Percentiles rank a stretch among this genome's conserved stretches.
These are phyloP conservation scores for Xylariaceae sp. DNA, from an alignment of 2,329 filamentous ascomycete genomes.

Conservation along the genomic window DNA sequence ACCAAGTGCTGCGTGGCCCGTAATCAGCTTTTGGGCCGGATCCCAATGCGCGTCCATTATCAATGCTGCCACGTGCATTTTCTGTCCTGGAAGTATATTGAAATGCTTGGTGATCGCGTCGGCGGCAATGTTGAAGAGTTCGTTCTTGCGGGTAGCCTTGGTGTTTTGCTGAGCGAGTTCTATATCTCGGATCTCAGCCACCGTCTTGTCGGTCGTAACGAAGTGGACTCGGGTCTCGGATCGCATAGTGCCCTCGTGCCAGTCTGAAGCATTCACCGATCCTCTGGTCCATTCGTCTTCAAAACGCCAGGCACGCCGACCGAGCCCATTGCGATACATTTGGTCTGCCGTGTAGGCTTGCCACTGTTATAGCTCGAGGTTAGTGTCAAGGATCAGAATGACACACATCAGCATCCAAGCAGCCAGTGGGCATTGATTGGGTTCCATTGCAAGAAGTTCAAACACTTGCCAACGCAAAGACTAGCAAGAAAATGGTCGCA, in stretches of 20 bases:
- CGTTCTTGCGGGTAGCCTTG: slow-evolving; percentile 64
- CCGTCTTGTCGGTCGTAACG: slow-evolving; percentile 76
- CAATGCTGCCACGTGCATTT: slow-evolving; percentile 82
- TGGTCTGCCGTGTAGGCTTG: slow-evolving; percentile 96
- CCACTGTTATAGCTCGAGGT: slow-evolving; percentile 56
- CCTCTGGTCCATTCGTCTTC: slow-evolving; percentile 94
- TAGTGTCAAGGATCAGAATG: no score
- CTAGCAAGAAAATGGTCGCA: no score
- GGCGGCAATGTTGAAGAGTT: slow-evolving; percentile 71
- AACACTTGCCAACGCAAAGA: no score
- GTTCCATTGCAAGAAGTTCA: no score
- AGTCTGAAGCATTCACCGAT: slow-evolving; percentile 72
- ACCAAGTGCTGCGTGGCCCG: slow-evolving; percentile 80
- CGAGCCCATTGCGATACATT: slow-evolving; percentile 86
- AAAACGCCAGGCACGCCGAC: slow-evolving; percentile 80
- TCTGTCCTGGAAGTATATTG: slow-evolving; percentile 68
- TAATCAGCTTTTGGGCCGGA: slow-evolving; percentile 61
- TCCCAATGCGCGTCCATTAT: slow-evolving; percentile 91
- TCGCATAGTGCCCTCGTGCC: slow-evolving; percentile 67
- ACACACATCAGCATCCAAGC: no score
- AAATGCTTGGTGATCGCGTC: slow-evolving; percentile 79
- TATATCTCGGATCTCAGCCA: slow-evolving; percentile 76
- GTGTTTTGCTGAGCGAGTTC: slow-evolving; percentile 74
- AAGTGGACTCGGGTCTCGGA: slow-evolving; percentile 90
- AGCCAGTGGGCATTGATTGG: no score